Base-by-base conservation (phyloP, 495 filamentous ascomycete species). In the Penicillium coprophilum region DNA sequence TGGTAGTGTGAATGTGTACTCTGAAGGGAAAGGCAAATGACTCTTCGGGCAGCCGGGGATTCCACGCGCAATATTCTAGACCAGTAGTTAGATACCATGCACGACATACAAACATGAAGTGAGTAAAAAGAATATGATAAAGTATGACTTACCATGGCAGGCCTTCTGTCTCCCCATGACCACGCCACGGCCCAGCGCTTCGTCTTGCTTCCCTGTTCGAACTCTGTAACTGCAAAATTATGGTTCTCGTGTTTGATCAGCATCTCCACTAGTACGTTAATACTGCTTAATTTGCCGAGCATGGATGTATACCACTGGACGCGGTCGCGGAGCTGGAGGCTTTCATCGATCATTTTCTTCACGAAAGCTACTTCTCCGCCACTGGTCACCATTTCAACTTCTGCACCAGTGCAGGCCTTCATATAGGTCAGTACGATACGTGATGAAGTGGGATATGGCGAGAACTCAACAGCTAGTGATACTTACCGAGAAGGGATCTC, bases 241-340 rank as follows among this genome's bases (percentile, higher is more conserved):
- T 77, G 68, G 34, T 92, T 81, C 0, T 74, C 78, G 9, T 81
- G 69, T 10, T 74, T 74, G 31, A 77, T 81, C 0, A 98, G 72
- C 28, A 71, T 72, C 17, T 82, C 78, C 0, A 96, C 72, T 0
- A 97, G 68, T 0, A 70, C 55, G 3, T 84, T 77, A 5, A 96
- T 74, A 54, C 88, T 94, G 31, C 81, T 84, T 27, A 89, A 73
- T 59, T 94, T 95, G 0, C 94, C 94, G 0, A 97, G 76, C 90
- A 98, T 96, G 24, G 84, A 85, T 3, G 89, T 96, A 67, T 92
- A 97, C 94, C 94, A 97, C 47, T 82, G 83, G 9, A 93, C 81
- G 19, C 76, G 70, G 0, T 82, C 80, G 36, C 73, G 65, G 7
- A 93, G 71, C 0, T 66, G 60, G 11, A 88, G 69, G 36, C 87